These are phyloP conservation scores for Strobilomyces echinocephalus DNA, from an alignment of 768 basidiomycete species.

Conservation along the genomic window DNA sequence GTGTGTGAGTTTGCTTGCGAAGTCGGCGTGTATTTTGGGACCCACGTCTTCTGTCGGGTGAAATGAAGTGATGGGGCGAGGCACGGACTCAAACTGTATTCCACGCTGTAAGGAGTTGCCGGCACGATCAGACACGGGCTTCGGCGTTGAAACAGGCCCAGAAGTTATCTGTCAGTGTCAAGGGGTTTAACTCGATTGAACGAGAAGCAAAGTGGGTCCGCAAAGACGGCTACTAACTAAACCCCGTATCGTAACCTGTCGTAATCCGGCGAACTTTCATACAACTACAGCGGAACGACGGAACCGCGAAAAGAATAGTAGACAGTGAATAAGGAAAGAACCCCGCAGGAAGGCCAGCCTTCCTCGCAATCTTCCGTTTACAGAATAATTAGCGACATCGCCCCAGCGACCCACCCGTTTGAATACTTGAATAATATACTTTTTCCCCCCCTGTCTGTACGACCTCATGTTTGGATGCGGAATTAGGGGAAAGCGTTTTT, in stretches of 20 bases:
- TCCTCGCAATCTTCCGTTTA: slow-evolving; percentile 12
- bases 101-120: neutral
- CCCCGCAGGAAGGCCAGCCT: slow-evolving; percentile 16
- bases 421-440: slow-evolving; percentile 3
- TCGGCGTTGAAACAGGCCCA: neutral
- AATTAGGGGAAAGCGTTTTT: too few relatives aligned
- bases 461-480: neutral
- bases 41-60: neutral
- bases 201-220: neutral
- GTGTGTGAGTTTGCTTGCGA: slow-evolving; percentile 1
- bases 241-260: neutral
- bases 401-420: neutral
- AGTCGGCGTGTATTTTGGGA: neutral
- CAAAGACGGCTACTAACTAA: neutral
- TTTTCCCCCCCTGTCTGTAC: slow-evolving; percentile 5
- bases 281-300: neutral
- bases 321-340: slow-evolving; percentile 5
- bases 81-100: neutral
- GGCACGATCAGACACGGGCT: neutral
- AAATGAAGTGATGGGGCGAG: neutral
- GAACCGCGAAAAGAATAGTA: neutral
- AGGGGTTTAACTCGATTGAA: neutral
- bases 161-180: neutral
- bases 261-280: neutral
- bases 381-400: slow-evolving; percentile 16